Conservation (phyloP, 179 eudicot genomes). For the Beta corolliflora region DNA sequence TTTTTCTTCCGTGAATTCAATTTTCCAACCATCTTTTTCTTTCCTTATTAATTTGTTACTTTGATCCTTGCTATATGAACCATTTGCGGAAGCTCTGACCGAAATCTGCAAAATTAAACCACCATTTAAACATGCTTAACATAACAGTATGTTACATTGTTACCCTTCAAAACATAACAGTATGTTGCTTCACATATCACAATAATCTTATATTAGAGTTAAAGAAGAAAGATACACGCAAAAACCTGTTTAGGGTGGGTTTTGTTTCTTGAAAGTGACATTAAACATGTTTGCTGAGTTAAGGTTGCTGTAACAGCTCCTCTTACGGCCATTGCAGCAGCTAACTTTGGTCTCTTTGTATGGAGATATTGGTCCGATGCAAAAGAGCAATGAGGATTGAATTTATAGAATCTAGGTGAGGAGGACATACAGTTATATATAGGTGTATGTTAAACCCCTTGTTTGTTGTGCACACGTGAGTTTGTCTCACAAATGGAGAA, state of each 20-base stretch:
- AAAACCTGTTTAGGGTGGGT: background rate
- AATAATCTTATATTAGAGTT: too few species aligned
- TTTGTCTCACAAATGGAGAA: fast-evolving
- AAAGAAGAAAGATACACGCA: too few species aligned
- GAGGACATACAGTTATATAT: too few species aligned
- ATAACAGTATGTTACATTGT: too few species aligned
- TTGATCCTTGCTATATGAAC: slow-evolving; percentile 30
- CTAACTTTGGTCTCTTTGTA: background rate
- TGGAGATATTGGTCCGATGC: too few species aligned
- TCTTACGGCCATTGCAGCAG: background rate
- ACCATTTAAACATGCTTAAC: background rate
- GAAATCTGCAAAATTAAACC: slow-evolving; percentile 33
- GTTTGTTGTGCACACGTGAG: too few species aligned
- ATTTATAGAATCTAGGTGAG: too few species aligned
- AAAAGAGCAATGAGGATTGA: too few species aligned
- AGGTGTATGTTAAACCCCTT: too few species aligned
- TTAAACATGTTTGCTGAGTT: background rate
- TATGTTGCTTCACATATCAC: too few species aligned
- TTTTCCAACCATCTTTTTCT: slow-evolving; percentile 19
- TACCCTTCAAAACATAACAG: too few species aligned
- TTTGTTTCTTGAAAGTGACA: background rate
- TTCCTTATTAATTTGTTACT: slow-evolving; percentile 24
- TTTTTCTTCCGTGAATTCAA: slow-evolving; percentile 50
- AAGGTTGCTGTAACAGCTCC: background rate
- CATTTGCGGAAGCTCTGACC: slow-evolving; percentile 36